These are phyloP conservation scores for Lipomyces mesembrius DNA, from an alignment of 805 yeast genomes.

Conservation along the genomic window DNA sequence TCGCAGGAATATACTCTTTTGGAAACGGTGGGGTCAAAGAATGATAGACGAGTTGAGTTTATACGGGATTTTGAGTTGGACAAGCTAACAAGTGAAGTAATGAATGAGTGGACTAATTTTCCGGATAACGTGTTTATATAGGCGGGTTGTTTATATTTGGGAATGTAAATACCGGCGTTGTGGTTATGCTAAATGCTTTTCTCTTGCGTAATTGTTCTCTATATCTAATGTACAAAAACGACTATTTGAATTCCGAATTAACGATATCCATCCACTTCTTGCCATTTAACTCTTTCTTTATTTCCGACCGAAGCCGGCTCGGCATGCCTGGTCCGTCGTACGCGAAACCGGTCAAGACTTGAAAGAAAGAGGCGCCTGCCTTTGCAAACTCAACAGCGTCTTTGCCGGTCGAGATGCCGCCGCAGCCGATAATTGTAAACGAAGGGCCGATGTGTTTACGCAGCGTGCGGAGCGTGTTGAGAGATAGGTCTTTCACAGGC, in stretches of 20 bases:
- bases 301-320: conserved; percentile 61
- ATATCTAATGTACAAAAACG: neutral
- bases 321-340: conserved; percentile 90
- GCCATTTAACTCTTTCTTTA: conserved; percentile 70
- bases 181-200: neutral
- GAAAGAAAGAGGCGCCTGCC: conserved; percentile 91
- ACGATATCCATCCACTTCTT: conserved; percentile 83
- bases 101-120: neutral
- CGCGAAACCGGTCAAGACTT: conserved; percentile 87
- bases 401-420: conserved; percentile 85
- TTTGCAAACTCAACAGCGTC: conserved; percentile 90
- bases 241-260: conserved; percentile 55
- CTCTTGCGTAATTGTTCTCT: neutral
- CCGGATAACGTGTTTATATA: neutral
- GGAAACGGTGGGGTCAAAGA: neutral
- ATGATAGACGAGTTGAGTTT: neutral
- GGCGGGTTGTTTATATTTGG: neutral
- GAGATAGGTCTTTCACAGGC: conserved; percentile 80
- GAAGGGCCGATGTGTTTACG: conserved; percentile 77
- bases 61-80: neutral
- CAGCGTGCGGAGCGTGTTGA: conserved; percentile 70
- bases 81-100: neutral
- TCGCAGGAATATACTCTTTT: neutral
- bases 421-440: conserved; percentile 86
- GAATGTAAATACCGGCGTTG: neutral